Evolutionary conservation across 208 protist species (phyloP).

Genomic region (Leishmania arabica): DNA sequence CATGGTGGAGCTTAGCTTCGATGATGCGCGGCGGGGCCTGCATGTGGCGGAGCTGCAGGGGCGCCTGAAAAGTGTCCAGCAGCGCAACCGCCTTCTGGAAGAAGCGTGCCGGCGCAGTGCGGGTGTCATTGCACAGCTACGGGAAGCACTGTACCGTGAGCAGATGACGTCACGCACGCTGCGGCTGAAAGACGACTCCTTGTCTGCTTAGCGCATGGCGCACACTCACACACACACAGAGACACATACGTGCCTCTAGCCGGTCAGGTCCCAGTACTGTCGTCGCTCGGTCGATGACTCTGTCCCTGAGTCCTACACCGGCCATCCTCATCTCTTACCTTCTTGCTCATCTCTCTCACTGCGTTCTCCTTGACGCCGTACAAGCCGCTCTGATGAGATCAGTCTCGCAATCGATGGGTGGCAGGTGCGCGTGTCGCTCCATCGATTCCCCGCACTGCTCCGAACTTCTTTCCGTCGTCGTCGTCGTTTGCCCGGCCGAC

Average conservation of each 20-base stretch:
- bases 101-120: constrained; percentile 53
- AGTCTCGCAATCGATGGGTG: neutral
- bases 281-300: neutral
- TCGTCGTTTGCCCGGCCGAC: neutral
- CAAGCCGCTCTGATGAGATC: neutral
- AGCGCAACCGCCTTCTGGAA: constrained; percentile 53
- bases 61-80: constrained; percentile 14
- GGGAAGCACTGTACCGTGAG: constrained; percentile 53
- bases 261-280: neutral
- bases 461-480: neutral
- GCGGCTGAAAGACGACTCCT: constrained; percentile 4
- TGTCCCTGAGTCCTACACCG: neutral
- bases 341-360: constrained; percentile 10
- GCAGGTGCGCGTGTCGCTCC: neutral
- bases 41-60: constrained; percentile 13
- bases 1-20: constrained; percentile 27
- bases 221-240: neutral
- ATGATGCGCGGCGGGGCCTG: constrained; percentile 14
- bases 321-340: neutral
- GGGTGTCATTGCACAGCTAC: constrained; percentile 60
- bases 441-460: neutral
- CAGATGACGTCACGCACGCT: constrained; percentile 25
- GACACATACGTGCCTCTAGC: neutral
- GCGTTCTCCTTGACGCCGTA: constrained; percentile 1
- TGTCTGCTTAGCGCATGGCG: neutral